Base-by-base conservation (phyloP, 192 early-diverging fungal species). In the Rhizophagus clarus region DNA sequence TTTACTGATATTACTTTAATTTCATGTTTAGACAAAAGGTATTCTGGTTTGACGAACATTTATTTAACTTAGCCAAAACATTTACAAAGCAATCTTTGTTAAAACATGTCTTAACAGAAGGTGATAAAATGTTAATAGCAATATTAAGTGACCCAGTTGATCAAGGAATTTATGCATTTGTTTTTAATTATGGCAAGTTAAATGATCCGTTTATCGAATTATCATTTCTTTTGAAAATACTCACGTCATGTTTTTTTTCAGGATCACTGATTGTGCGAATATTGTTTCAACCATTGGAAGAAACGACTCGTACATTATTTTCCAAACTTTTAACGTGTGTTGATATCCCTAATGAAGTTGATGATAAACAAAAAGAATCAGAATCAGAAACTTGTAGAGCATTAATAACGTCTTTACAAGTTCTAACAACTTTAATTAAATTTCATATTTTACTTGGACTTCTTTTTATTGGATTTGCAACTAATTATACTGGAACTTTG, bases 21-120 rank as follows among this genome's bases (percentile, higher is more conserved):
- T n/a, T 8, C 37, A 60, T 71, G 31, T 31, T 24, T 63, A 87
- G 83, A 51, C 22, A 34, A 20, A 85, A 80, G 62, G 63, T 60
- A 66, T 86, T 83, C 76, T 94, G 88, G 80, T 89, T 96, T 64
- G 92, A 94, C 81, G 80, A 74, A 12, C 71, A 85, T 17, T 82
- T 93, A 31, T 81, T 91, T n/a, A 83, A 88, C n/a, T 77, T 99
- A 45, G 90, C 94, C 4, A 83, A 87, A 42, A 92, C 91, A 4
- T 93, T 98, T 81, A 92, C 93, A 2, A 90, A 90, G 3, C 97
- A 98, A 83, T 95, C 96, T 0, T 71, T 96, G 20, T 85, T 98
- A n/a, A 99, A 99, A 82, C 95, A 98, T 81, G 67, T 97, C 14
- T 81, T 99, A 37, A 98, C 98, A 5, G 95, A 97, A 84, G 98